Base-by-base conservation (phyloP, 2,329 filamentous ascomycete species). In the Phialophora chinensis region DNA sequence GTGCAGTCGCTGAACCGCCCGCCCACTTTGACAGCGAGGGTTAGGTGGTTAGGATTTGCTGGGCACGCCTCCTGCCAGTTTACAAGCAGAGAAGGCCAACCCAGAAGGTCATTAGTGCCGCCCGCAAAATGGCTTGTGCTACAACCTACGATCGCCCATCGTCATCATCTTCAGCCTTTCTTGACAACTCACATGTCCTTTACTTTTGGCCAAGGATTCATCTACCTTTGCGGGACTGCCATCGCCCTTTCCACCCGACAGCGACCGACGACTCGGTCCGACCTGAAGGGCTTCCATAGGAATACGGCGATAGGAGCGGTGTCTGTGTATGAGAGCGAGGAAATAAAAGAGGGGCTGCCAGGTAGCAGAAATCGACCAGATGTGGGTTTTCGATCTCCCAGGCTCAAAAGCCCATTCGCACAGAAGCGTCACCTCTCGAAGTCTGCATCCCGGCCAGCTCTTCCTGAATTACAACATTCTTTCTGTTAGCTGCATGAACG, bases 161-260 rank as follows among this genome's bases (percentile, higher is more conserved):
- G 59, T 61, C 59, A 61, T 61, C 44, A 35, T 55, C 31, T 12
- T 61, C 59, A 61, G 59, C 59, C 59, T 38, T 53, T 54, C 49
- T 53, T 27, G 20, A 35, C 29, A 4, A 12, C 10, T 52, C 25
- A 17, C 49, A 27, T 25, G 10, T 27, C 20, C 11, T 29, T 27
- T 52, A 7, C 38, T 27, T 52, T 4, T 52, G 49, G 11, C 25
- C 23, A 17, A 14, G 23, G 4, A 27, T 27, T 20, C 20, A 27
- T 52, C 25, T 5, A 12, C 49, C 23, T 20, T n/a, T 23, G 23
- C 20, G 27, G 10, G 20, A 52, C 25, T 8, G 49, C 20, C 20
- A 7, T 27, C 20, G 10, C 11, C 20, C 47, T 4, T 12, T 23
- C 47, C 20, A 23, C 49, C 49, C 4, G 10, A 23, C 20, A 8